phyloP scores from a whole-genome alignment of 2,329 filamentous ascomycete species.

The Cadophora sp. region DNA sequence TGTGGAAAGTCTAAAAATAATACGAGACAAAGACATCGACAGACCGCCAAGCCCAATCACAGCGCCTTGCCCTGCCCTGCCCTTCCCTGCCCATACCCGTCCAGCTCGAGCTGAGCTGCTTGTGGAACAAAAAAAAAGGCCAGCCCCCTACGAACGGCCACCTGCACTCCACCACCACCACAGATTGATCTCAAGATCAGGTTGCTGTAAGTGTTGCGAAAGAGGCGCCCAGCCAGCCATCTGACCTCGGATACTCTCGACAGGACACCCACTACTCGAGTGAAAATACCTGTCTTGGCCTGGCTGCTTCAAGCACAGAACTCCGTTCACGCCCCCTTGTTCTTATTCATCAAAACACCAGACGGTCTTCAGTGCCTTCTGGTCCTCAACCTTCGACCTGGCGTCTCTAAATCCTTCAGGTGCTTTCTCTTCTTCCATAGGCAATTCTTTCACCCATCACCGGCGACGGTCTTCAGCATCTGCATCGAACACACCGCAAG shows the following conservation, averaged over 20 bases:
- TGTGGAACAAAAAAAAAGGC: not conserved
- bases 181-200: not conserved
- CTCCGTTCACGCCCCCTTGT: not conserved
- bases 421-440: slow-evolving; percentile 57
- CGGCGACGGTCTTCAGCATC: slow-evolving; percentile 47
- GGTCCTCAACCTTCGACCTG: slow-evolving; percentile 51
- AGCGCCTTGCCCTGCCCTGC: too few relatives aligned
- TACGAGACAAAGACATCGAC: too few relatives aligned
- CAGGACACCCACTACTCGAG: not conserved
- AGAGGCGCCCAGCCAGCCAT: not conserved
- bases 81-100: too few relatives aligned
- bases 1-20: too few relatives aligned
- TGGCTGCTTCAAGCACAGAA: slow-evolving; percentile 7
- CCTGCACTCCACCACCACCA: not conserved
- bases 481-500: slow-evolving; percentile 40
- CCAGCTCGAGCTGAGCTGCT: not conserved
- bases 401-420: slow-evolving; percentile 54
- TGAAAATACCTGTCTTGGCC: too few relatives aligned
- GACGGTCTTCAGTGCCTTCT: slow-evolving; percentile 41
- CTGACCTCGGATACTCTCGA: not conserved
- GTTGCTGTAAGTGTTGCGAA: not conserved
- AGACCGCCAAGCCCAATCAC: too few relatives aligned
- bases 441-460: slow-evolving; percentile 44
- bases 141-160: not conserved
- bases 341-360: slow-evolving; percentile 28